Conservation (phyloP, 1,284 basidiomycete genomes). For the Pseudozyma sp. region DNA sequence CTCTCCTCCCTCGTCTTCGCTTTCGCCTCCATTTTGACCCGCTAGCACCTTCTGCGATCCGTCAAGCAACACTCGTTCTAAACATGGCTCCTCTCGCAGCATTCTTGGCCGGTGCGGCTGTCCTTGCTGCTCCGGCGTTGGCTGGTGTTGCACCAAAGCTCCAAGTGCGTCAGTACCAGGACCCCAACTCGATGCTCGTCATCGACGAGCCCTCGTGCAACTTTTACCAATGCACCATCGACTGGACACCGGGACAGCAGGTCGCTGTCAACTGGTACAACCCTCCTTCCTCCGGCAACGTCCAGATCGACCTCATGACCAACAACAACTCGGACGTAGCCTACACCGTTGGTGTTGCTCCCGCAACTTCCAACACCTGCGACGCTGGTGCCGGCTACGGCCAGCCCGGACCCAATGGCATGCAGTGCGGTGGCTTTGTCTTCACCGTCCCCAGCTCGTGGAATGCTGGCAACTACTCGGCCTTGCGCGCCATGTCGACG, state of each 20-base stretch:
- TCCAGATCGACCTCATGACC: constrained; percentile 56
- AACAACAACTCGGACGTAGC: constrained; percentile 49
- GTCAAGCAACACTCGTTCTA: not conserved
- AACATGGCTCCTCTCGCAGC: constrained; percentile 38
- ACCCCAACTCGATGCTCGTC: constrained; percentile 47
- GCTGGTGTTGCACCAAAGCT: constrained; percentile 20
- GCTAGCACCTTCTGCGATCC: too few species aligned
- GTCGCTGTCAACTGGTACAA: constrained; percentile 58
- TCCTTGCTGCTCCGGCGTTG: constrained; percentile 23
- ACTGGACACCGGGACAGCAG: constrained; percentile 41
- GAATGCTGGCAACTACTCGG: constrained; percentile 53
- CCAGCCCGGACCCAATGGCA: constrained; percentile 37
- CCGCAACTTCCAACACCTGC: constrained; percentile 48
- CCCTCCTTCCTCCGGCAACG: constrained; percentile 40
- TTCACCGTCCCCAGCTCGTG: constrained; percentile 56
- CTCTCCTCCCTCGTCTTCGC: too few species aligned
- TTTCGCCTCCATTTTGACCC: too few species aligned
- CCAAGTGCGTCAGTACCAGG: constrained; percentile 46
- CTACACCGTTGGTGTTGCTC: constrained; percentile 50
- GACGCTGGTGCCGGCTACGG: constrained; percentile 50
- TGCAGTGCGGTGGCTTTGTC: constrained; percentile 51
- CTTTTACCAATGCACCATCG: constrained; percentile 56
- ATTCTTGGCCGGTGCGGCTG: constrained; percentile 13
- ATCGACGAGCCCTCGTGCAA: constrained; percentile 53
- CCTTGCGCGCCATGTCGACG: constrained; percentile 43